These are phyloP conservation scores for Sisymbrium altissimum DNA, from an alignment of 345 rosid genomes.

Conservation along the genomic window DNA sequence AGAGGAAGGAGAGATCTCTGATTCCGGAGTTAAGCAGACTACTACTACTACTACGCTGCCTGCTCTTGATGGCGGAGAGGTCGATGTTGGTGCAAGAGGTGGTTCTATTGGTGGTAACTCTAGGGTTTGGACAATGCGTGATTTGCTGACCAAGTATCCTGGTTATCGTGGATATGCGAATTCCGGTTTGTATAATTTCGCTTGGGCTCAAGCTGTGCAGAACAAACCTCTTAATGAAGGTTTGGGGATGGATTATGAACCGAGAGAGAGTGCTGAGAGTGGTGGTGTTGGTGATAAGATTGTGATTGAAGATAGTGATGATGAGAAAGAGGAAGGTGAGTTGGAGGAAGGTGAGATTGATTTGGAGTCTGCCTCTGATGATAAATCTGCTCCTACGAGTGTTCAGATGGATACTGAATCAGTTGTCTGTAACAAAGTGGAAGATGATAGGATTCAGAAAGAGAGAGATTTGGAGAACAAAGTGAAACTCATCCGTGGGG, in stretches of 20 bases:
- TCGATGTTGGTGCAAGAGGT: slow-evolving; percentile 13
- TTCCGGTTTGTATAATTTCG: slow-evolving; percentile 67
- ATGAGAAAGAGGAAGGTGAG: slow-evolving; percentile 92
- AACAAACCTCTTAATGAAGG: slow-evolving; percentile 67
- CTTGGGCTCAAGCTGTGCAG: slow-evolving; percentile 99
- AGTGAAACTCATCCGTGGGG: slow-evolving; percentile 46
- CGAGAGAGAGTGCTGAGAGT: slow-evolving; percentile 41
- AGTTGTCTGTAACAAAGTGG: neutral
- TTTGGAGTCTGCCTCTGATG: slow-evolving; percentile 56
- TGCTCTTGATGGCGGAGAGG: slow-evolving; percentile 17
- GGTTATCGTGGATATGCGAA: slow-evolving; percentile 45
- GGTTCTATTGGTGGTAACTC: slow-evolving; percentile 32
- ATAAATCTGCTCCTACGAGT: neutral
- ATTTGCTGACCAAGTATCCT: slow-evolving; percentile 56
- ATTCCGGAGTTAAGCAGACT: slow-evolving; percentile 36
- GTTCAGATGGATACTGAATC: slow-evolving; percentile 4
- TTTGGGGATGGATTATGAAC: slow-evolving; percentile 50
- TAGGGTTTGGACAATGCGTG: slow-evolving; percentile 87
- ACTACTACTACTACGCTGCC: neutral
- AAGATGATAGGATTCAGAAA: slow-evolving; percentile 25
- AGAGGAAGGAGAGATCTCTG: slow-evolving; percentile 93
- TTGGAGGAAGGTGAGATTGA: slow-evolving; percentile 98
- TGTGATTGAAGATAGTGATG: slow-evolving; percentile 60
- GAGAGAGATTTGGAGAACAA: slow-evolving; percentile 43
- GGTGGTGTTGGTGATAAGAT: slow-evolving; percentile 29